Conservation (phyloP, 2,329 filamentous ascomycete species). For the Penicillium concentricum region DNA sequence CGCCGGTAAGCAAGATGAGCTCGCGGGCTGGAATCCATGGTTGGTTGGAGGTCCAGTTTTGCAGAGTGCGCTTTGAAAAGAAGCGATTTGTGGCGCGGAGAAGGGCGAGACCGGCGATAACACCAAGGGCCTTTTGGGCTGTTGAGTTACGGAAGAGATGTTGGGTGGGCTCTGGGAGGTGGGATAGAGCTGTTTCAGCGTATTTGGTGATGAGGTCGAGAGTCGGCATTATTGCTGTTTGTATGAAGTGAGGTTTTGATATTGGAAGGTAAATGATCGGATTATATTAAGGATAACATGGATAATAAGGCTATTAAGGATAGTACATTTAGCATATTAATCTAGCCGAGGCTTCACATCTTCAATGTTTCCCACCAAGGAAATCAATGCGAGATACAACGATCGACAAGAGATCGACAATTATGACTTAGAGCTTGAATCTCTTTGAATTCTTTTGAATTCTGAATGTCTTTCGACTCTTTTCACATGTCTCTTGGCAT, state of each 20-base stretch:
- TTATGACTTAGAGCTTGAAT: background rate
- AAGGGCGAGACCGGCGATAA: slow-evolving; percentile 24
- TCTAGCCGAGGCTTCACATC: slow-evolving; percentile 1
- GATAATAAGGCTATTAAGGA: background rate
- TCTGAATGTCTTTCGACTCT: too few relatives aligned
- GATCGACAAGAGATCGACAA: background rate
- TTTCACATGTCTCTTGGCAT: slow-evolving; percentile 8
- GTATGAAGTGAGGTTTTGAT: slow-evolving; percentile 8
- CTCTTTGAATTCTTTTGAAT: too few relatives aligned
- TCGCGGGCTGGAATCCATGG: slow-evolving; percentile 30
- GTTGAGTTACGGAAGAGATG: slow-evolving; percentile 27
- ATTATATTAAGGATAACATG: background rate
- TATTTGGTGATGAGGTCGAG: slow-evolving; percentile 27
- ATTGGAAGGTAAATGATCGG: background rate
- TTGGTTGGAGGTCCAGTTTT: slow-evolving; percentile 31
- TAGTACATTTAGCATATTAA: background rate
- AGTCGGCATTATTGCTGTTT: slow-evolving; percentile 3
- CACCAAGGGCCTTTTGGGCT: slow-evolving; percentile 28
- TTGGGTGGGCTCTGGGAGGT: slow-evolving; percentile 30
- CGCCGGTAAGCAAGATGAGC: slow-evolving; percentile 39
- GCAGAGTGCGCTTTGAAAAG: slow-evolving; percentile 29
- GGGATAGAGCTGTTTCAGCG: slow-evolving; percentile 22
- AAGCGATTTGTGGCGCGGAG: slow-evolving; percentile 30
- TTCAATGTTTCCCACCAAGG: background rate
- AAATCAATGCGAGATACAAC: slow-evolving; percentile 8